These are phyloP conservation scores for Trematosphaeria pertusa DNA, from an alignment of 2,329 filamentous ascomycete species.

Conservation along the genomic window DNA sequence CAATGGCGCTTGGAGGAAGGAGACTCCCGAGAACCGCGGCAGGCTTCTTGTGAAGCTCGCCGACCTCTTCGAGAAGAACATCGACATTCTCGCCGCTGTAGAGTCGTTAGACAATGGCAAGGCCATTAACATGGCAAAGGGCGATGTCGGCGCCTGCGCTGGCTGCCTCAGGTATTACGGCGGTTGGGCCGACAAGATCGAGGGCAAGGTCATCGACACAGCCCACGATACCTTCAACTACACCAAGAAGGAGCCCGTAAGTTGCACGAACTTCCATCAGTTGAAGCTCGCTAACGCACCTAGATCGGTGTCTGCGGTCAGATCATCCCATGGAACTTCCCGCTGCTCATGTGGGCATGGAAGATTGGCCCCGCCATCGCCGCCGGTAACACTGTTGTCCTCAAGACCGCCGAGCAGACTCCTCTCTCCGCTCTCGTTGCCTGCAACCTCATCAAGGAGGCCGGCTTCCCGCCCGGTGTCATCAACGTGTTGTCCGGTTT, in stretches of 20 bases:
- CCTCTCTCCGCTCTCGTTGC: conserved; percentile 73
- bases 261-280: conserved; percentile 20
- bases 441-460: conserved; percentile 72
- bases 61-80: conserved; percentile 79
- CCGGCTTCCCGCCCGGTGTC: conserved; percentile 79
- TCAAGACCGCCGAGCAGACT: conserved; percentile 81
- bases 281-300: conserved; percentile 22
- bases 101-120: conserved; percentile 92
- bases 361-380: conserved; percentile 80
- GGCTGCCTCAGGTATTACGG: conserved; percentile 84
- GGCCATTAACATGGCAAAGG: conserved; percentile 76
- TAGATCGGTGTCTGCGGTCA: conserved; percentile 80
- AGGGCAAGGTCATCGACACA: conserved; percentile 86
- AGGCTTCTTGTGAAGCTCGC: conserved; percentile 77
- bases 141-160: conserved; percentile 72
- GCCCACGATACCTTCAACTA: conserved; percentile 82
- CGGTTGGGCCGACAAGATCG: conserved; percentile 91
- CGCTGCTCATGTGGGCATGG: conserved; percentile 81
- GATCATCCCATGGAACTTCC: conserved; percentile 92
- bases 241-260: conserved; percentile 76
- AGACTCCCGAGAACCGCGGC: conserved; percentile 74
- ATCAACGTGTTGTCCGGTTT: conserved; percentile 80
- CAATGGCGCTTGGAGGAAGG: conserved; percentile 72
- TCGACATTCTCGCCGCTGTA: conserved; percentile 77
- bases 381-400: conserved; percentile 73